Conservation (phyloP, 2,329 filamentous ascomycete species). For the Exophiala dermatitidis region DNA sequence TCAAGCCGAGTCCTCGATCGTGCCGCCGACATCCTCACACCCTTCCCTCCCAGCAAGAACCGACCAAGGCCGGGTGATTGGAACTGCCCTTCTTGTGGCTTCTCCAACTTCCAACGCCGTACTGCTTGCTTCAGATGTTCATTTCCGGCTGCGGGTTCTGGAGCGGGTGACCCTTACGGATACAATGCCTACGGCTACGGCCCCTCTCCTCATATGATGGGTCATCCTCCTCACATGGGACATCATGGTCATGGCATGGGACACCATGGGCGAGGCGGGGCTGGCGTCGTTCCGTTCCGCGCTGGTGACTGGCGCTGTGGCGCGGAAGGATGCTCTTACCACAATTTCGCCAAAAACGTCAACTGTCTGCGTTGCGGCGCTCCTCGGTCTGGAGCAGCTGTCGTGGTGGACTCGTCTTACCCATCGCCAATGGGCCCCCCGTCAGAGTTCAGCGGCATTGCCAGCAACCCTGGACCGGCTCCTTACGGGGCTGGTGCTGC, state of each 20-base stretch:
- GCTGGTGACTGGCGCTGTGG: slow-evolving; percentile 99
- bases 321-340: slow-evolving; percentile 92
- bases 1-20: slow-evolving; percentile 95
- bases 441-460: slow-evolving; percentile 72
- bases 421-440: slow-evolving; percentile 82
- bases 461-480: slow-evolving; percentile 69
- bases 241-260: slow-evolving; percentile 43
- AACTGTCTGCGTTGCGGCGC: slow-evolving; percentile 95
- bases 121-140: slow-evolving; percentile 99
- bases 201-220: slow-evolving; percentile 68
- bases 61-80: slow-evolving; percentile 93
- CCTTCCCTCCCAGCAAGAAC: slow-evolving; percentile 98
- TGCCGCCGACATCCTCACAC: slow-evolving; percentile 89
- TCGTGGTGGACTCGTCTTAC: slow-evolving; percentile 89
- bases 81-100: slow-evolving; percentile 97
- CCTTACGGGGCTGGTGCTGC: slow-evolving; percentile 64
- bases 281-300: slow-evolving; percentile 88
- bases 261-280: slow-evolving; percentile 55
- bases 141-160: slow-evolving; percentile 85
- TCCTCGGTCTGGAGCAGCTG: slow-evolving; percentile 83
- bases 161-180: slow-evolving; percentile 64
- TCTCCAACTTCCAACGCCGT: slow-evolving; percentile 98
- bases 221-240: slow-evolving; percentile 58
- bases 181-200: slow-evolving; percentile 54
- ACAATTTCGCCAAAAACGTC: slow-evolving; percentile 99